phyloP scores from a whole-genome alignment of 306 rosid genomes.

The Pterocarpus santalinus region DNA sequence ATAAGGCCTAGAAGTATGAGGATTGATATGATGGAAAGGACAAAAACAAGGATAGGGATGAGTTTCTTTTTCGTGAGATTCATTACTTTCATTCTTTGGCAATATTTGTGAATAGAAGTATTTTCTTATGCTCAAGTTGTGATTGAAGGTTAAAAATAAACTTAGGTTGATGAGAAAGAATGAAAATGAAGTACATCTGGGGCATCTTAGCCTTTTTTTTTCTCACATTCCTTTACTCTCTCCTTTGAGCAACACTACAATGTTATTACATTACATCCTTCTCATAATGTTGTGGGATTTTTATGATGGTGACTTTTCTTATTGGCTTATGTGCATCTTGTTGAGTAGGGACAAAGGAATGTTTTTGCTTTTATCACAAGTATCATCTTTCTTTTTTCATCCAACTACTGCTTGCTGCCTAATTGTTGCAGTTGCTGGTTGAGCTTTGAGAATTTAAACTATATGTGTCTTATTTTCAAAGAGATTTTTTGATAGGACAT shows the following conservation, averaged over 20 bases:
- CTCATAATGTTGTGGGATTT: constrained; percentile 46
- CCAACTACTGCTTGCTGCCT: constrained; percentile 49
- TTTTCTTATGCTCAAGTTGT: constrained; percentile 44
- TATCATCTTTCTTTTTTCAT: constrained; percentile 46
- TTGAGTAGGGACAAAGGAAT: constrained; percentile 77
- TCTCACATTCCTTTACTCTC: constrained; percentile 12
- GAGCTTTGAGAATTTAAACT: constrained; percentile 18
- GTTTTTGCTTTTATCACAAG: constrained; percentile 80
- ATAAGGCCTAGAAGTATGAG: constrained; percentile 71
- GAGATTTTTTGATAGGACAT: neutral
- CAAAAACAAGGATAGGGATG: constrained; percentile 69
- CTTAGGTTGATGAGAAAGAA: constrained; percentile 54
- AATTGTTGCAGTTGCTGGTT: constrained; percentile 49
- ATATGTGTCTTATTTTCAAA: constrained; percentile 30
- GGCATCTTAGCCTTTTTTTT: constrained; percentile 59
- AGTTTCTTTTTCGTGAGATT: constrained; percentile 66
- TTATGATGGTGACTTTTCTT: constrained; percentile 49
- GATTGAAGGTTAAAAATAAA: constrained; percentile 56
- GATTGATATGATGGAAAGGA: constrained; percentile 70
- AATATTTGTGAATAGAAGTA: constrained; percentile 48
- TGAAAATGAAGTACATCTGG: constrained; percentile 68
- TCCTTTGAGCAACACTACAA: constrained; percentile 38
- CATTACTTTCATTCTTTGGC: constrained; percentile 60
- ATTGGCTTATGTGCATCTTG: constrained; percentile 35
- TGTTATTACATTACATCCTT: constrained; percentile 48